These are phyloP conservation scores for Lactarius pseudohatsudake DNA, from an alignment of 768 basidiomycete genomes.

Conservation along the genomic window DNA sequence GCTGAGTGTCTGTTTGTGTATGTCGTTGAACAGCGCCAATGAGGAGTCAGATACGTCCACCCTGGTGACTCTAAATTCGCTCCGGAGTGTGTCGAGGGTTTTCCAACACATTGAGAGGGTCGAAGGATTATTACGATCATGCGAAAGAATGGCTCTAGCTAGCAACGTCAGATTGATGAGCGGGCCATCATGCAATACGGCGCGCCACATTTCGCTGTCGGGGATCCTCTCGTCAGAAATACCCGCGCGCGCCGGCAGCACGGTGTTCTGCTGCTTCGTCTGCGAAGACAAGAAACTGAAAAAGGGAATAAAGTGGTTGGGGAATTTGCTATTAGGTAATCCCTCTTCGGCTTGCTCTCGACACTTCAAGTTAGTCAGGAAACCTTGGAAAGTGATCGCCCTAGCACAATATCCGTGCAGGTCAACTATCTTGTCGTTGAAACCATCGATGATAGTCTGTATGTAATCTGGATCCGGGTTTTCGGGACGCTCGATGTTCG, in stretches of 20 bases:
- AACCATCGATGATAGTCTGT: not conserved
- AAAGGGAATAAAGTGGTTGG: not conserved
- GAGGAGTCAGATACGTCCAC: not conserved
- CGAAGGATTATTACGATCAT: too few relatives aligned
- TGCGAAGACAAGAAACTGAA: not conserved
- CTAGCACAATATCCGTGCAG: slow-evolving; percentile 6
- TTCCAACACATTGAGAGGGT: slow-evolving; percentile 18
- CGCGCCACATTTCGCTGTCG: not conserved
- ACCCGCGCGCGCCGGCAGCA: too few relatives aligned
- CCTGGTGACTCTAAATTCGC: not conserved
- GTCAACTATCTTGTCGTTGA: not conserved
- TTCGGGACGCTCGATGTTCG: not conserved
- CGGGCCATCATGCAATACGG: slow-evolving; percentile 6
- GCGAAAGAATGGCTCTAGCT: not conserved
- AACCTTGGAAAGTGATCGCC: slow-evolving; percentile 5
- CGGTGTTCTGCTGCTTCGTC: too few relatives aligned
- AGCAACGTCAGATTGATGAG: slow-evolving; percentile 14
- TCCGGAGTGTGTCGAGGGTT: slow-evolving; percentile 16
- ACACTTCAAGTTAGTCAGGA: not conserved
- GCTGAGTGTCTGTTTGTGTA: not conserved
- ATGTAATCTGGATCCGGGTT: not conserved
- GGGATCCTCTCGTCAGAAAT: too few relatives aligned
- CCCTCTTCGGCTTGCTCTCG: too few relatives aligned
- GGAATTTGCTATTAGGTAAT: not conserved
- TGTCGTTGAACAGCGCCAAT: not conserved